Percentiles rank a stretch among this genome's conserved stretches.
Evolutionary conservation across 2,329 filamentous ascomycete genomes (phyloP).

Genomic region (Microcyclospora tardicrescens): DNA sequence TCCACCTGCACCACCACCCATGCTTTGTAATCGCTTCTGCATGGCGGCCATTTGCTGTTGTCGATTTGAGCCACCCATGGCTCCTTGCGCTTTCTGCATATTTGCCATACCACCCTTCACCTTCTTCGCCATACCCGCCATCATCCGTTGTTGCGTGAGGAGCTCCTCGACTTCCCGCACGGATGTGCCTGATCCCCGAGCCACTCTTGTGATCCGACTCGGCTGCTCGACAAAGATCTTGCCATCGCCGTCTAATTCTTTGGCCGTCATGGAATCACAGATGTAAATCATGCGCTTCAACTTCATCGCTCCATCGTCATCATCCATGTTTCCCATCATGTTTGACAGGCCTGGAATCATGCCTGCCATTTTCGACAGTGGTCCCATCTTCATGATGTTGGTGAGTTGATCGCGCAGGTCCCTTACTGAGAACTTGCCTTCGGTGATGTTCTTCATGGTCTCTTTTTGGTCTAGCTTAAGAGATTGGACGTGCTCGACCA

Average conservation of each 20-base stretch:
- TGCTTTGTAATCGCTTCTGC: constrained; percentile 87
- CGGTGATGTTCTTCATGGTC: constrained; percentile 96
- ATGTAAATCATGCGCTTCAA: constrained; percentile 98
- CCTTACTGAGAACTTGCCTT: constrained; percentile 89
- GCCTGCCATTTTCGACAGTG: constrained; percentile 89
- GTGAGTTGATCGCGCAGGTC: constrained; percentile 89
- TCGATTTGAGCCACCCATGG: constrained; percentile 83
- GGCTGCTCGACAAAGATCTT: constrained; percentile 90
- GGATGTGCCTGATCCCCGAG: constrained; percentile 75
- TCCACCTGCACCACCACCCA: constrained; percentile 61
- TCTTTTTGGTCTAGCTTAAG: constrained; percentile 96
- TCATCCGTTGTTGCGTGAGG: constrained; percentile 96
- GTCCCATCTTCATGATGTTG: constrained; percentile 99
- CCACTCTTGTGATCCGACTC: constrained; percentile 81
- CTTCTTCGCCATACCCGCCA: constrained; percentile 98
- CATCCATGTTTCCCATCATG: constrained; percentile 92
- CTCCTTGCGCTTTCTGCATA: constrained; percentile 84
- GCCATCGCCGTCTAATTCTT: constrained; percentile 89
- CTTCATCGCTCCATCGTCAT: constrained; percentile 87
- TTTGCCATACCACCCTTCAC: constrained; percentile 97
- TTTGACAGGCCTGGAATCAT: constrained; percentile 95
- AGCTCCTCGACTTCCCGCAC: constrained; percentile 92
- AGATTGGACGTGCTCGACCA: constrained; percentile 93
- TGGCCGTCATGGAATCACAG: constrained; percentile 93
- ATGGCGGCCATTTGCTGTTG: constrained; percentile 89